phyloP scores from a whole-genome alignment of 352 stramenopile genomes.

The Phytophthora foliorum region DNA sequence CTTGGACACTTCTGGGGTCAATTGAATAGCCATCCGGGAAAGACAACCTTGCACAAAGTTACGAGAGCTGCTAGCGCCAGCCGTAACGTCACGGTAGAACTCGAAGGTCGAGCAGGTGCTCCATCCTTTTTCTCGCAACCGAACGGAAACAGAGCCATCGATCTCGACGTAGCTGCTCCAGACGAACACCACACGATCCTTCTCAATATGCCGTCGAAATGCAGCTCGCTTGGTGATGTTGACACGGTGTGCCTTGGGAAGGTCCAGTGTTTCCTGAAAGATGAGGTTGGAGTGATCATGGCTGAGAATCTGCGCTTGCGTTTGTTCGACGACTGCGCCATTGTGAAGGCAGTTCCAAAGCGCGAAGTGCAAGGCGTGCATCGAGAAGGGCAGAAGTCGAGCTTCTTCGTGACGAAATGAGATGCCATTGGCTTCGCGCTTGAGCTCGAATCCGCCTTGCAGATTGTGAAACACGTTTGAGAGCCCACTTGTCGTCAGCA shows the following conservation, averaged over 20 bases:
- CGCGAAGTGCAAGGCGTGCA: constrained; percentile 18
- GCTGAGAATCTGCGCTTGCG: constrained; percentile 5
- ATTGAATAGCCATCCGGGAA: constrained; percentile 29
- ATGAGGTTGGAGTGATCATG: constrained; percentile 38
- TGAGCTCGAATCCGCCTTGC: constrained; percentile 34
- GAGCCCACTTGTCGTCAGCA: constrained; percentile 32
- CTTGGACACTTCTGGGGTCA: constrained; percentile 34
- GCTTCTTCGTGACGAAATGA: constrained; percentile 37
- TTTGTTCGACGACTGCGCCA: constrained; percentile 5
- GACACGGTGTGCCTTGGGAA: constrained; percentile 25
- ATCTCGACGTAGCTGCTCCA: constrained; percentile 45
- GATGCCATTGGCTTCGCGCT: constrained; percentile 28
- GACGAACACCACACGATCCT: constrained; percentile 39
- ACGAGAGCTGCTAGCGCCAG: constrained; percentile 12
- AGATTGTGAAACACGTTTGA: constrained; percentile 23
- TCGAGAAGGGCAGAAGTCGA: constrained; percentile 32
- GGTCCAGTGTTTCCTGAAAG: constrained; percentile 28
- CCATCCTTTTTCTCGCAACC: constrained; percentile 46
- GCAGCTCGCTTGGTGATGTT: constrained; percentile 30
- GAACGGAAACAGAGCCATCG: constrained; percentile 32
- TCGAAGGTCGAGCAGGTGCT: constrained; percentile 36
- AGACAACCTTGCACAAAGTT: constrained; percentile 30
- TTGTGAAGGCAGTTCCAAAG: constrained; percentile 35
- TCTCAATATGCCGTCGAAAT: constrained; percentile 38
- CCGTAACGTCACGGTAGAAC: constrained; percentile 25